Base-by-base conservation (phyloP, 352 stramenopile species). In the Elongisporangium undulatum region DNA sequence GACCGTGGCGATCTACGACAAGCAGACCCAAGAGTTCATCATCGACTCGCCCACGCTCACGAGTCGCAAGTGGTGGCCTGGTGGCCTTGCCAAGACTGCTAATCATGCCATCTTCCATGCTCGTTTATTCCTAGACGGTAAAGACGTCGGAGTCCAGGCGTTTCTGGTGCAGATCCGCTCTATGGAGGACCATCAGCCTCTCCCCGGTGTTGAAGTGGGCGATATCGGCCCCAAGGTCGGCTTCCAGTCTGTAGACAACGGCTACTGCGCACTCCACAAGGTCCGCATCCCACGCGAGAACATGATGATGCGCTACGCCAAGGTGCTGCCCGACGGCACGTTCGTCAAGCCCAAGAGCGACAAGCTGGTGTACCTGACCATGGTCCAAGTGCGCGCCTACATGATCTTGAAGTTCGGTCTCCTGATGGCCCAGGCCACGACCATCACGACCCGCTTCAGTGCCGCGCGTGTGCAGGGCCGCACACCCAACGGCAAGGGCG, bases 11-110 rank as follows among this genome's bases (percentile, higher is more conserved):
- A 94, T 76, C 3, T 99, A 96, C 71, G 68, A 98, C 45, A 85
- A 87, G 51, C 68, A 82, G 22, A 81, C 72, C 3, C 83, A 98
- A 58, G 91, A 97, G 72, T 99, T 96, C 63, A 75, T 98, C 22
- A 86, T 99, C 55, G 67, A 99, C 74, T 97, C 92, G 8, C 97
- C 97, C 0, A 98, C 94, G 12, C 60, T 99, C 22, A 98, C 95
- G 34, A 88, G 79, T 55, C 78, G 82, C 60, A 99, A 99, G 72
- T 99, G 97, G 84, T 99, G 97, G 97, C 94, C 94, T 4, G 93
- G 92, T 22, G 96, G 87, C 2, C 71, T 98, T 8, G 94, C 89
- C 19, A 87, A 89, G 61, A 97, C 90, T 0, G 91, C 87, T 20
- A 98, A 86, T 61, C 85, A 97, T 66, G 94, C 94, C 22, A 96